These are phyloP conservation scores for Rhizophora mangle DNA, from an alignment of 345 rosid species.

Conservation along the genomic window DNA sequence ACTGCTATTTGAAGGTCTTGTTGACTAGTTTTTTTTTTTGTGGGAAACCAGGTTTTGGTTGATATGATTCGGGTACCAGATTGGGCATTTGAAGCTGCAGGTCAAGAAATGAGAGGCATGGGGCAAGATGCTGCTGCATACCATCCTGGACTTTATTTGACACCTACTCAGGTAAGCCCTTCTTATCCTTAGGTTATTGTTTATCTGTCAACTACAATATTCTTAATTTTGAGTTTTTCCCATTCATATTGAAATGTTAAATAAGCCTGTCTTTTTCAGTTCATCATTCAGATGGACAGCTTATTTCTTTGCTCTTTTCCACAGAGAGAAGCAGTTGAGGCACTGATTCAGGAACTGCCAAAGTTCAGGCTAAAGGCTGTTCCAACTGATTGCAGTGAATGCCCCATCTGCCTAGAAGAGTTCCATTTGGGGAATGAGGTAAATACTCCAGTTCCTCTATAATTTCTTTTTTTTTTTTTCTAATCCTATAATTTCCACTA, in stretches of 20 bases:
- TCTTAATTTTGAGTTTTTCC: not conserved
- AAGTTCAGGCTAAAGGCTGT: conserved; percentile 94
- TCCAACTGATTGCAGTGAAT: conserved; percentile 96
- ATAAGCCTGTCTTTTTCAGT: not conserved
- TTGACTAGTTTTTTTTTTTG: not conserved
- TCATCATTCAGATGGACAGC: conserved; percentile 6
- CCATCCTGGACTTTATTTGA: conserved; percentile 95
- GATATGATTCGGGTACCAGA: conserved; percentile 96
- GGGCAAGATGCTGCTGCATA: conserved; percentile 86
- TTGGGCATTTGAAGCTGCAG: conserved; percentile 99
- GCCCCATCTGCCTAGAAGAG: conserved; percentile 97
- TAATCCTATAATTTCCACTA: not conserved
- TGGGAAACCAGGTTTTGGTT: conserved; percentile 63
- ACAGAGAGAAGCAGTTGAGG: conserved; percentile 96
- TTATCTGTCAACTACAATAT: no score
- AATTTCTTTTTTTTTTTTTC: not conserved
- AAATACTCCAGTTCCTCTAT: conserved; percentile 4
- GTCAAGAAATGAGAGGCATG: conserved; percentile 97
- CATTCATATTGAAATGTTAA: no score
- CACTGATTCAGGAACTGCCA: conserved; percentile 95
- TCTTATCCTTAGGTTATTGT: not conserved
- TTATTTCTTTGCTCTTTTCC: conserved; percentile 9
- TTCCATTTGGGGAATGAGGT: conserved; percentile 92
- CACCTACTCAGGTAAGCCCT: conserved; percentile 74
- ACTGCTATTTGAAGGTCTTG: not conserved